phyloP scores from a whole-genome alignment of 768 basidiomycete genomes.

The Suillus occidentalis region DNA sequence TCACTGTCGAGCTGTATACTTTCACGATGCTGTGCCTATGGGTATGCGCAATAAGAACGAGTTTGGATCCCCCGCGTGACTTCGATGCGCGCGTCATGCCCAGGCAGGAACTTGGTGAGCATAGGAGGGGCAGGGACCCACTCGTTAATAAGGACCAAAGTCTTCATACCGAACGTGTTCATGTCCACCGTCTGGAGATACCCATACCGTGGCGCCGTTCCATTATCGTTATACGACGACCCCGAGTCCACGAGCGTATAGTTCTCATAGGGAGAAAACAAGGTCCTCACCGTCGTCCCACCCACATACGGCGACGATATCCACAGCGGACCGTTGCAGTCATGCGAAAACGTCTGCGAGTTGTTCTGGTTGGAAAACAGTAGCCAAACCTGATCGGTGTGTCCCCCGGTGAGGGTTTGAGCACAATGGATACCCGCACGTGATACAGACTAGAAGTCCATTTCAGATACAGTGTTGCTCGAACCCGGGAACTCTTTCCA shows the following conservation, averaged over 20 bases:
- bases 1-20: no score
- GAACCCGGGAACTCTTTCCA: slow-evolving; percentile 87
- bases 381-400: slow-evolving; percentile 75
- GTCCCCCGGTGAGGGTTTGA: slow-evolving; percentile 62
- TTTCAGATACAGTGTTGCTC: slow-evolving; percentile 74
- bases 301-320: slow-evolving; percentile 77
- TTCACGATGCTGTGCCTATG: no score
- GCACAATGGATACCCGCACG: slow-evolving; percentile 56
- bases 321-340: slow-evolving; percentile 62
- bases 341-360: slow-evolving; percentile 61
- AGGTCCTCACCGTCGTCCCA: slow-evolving; percentile 63
- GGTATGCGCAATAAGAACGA: no score
- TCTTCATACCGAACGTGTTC: slow-evolving; percentile 79
- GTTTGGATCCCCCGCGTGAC: slow-evolving; percentile 42
- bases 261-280: slow-evolving; percentile 83
- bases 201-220: slow-evolving; percentile 64
- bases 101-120: slow-evolving; percentile 78
- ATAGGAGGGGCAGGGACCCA: slow-evolving; percentile 75
- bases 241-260: slow-evolving; percentile 68
- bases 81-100: slow-evolving; percentile 78
- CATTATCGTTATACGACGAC: slow-evolving; percentile 60
- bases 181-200: slow-evolving; percentile 69
- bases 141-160: slow-evolving; percentile 62
- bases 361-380: slow-evolving; percentile 84
- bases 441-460: slow-evolving; percentile 85